These are phyloP conservation scores for Lachnellula arida DNA, from an alignment of 2,329 filamentous ascomycete species.

Conservation along the genomic window DNA sequence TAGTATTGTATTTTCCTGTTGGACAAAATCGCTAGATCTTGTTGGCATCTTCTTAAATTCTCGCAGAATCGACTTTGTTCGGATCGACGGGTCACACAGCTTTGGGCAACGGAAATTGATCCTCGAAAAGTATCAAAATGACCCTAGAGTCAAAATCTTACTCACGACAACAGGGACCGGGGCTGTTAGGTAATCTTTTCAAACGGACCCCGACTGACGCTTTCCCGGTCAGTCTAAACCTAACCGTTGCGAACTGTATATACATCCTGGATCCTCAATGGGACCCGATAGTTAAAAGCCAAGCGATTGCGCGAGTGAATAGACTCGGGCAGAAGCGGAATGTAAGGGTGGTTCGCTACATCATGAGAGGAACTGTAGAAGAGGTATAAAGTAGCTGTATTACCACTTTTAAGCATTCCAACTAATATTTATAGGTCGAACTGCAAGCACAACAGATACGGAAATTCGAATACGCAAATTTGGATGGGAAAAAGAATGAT, in stretches of 20 bases:
- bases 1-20: conserved; percentile 21
- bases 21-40: conserved; percentile 20
- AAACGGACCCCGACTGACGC: too few species aligned
- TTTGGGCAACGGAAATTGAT: conserved; percentile 5
- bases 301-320: conserved; percentile 17
- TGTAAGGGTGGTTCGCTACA: conserved; percentile 18
- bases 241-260: conserved; percentile 19
- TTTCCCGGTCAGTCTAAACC: conserved; percentile 11
- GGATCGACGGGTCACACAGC: conserved; percentile 13
- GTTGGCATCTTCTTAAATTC: conserved; percentile 7
- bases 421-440: conserved; percentile 5
- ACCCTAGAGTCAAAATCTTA: conserved; percentile 9
- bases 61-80: conserved; percentile 7
- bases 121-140: conserved; percentile 8
- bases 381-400: conserved; percentile 9
- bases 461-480: conserved; percentile 11
- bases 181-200: conserved; percentile 11
- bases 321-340: conserved; percentile 16
- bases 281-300: conserved; percentile 20
- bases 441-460: conserved; percentile 7
- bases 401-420: background rate
- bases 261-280: conserved; percentile 23
- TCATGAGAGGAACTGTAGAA: conserved; percentile 20
- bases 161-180: conserved; percentile 21
- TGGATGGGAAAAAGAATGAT: conserved; percentile 3